A percentile compares a stretch with the other conserved stretches of the same genome.
phyloP scores from a whole-genome alignment of 208 protist genomes.

The Leishmania arabica region DNA sequence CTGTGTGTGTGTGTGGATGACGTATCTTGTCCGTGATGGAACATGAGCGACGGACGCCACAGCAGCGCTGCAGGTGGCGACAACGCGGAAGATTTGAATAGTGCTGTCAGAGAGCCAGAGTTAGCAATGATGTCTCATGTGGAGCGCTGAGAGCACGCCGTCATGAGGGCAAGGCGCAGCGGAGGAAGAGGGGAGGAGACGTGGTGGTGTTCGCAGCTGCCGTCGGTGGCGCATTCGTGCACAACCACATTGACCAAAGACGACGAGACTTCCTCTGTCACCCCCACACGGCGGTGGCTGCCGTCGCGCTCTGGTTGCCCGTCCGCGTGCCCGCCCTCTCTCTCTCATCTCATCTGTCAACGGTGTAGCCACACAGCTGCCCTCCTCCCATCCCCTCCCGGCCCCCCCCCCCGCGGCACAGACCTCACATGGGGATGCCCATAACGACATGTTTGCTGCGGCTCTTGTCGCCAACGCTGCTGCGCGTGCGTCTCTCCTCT shows the following conservation, averaged over 20 bases:
- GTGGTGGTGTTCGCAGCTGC: not conserved
- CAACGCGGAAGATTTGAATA: not conserved
- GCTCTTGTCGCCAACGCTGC: not conserved
- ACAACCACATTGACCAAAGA: not conserved
- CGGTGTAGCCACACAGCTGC: not conserved
- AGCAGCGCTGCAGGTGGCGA: not conserved
- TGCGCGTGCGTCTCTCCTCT: not conserved
- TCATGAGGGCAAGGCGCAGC: not conserved
- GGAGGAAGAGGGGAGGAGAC: not conserved
- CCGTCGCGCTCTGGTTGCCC: not conserved
- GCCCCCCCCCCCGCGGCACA: too few relatives aligned
- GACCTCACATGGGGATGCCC: not conserved
- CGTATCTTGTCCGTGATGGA: not conserved
- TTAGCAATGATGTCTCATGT: not conserved
- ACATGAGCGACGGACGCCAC: not conserved
- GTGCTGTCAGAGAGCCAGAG: not conserved
- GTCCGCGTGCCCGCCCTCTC: not conserved
- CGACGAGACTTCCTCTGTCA: not conserved
- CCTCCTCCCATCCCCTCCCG: too few relatives aligned
- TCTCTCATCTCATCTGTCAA: not conserved
- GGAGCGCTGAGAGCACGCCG: not conserved
- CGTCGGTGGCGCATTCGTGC: not conserved
- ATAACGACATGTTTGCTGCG: not conserved
- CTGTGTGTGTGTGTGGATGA: not conserved
- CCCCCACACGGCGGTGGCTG: not conserved